Percentiles rank a stretch among this genome's conserved stretches.
Conservation (phyloP, 306 rosid genomes). For the Malus sylvestris region DNA sequence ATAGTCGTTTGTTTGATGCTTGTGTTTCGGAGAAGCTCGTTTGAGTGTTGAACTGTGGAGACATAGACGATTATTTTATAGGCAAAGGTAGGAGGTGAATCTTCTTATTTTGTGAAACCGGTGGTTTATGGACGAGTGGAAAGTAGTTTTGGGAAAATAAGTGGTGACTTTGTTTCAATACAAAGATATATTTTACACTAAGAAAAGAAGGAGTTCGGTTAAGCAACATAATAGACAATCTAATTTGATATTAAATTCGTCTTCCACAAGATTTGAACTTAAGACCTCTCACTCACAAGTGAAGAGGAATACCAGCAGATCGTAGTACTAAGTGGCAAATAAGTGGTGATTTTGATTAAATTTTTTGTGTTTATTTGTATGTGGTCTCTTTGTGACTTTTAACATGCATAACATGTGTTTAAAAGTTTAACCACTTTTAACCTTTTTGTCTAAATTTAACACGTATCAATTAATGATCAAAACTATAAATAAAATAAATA, state of each 20-base stretch:
- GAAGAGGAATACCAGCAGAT: fast-evolving
- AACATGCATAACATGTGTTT: too few relatives aligned
- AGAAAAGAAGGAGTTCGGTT: fast-evolving
- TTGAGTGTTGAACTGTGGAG: fast-evolving
- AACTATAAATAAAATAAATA: too few relatives aligned
- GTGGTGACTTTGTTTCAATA: background rate
- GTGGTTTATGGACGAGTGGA: background rate
- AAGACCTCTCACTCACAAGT: too few relatives aligned
- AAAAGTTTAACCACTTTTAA: too few relatives aligned
- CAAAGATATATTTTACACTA: too few relatives aligned
- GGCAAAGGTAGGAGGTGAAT: background rate
- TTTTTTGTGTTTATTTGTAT: too few relatives aligned
- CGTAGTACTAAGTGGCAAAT: fast-evolving
- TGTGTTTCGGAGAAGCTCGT: background rate
- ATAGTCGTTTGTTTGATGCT: background rate
- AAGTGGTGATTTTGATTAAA: too few relatives aligned
- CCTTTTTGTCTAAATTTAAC: too few relatives aligned
- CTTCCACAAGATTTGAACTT: fast-evolving
- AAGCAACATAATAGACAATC: fast-evolving
- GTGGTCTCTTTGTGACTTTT: too few relatives aligned
- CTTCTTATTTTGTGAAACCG: background rate
- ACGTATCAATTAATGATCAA: too few relatives aligned
- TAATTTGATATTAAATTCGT: too few relatives aligned
- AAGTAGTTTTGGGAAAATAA: conserved; percentile 12
- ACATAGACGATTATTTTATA: background rate